Evolutionary conservation across 2,329 filamentous ascomycete genomes (phyloP).

Genomic region (Aquanectria penicillioides): DNA sequence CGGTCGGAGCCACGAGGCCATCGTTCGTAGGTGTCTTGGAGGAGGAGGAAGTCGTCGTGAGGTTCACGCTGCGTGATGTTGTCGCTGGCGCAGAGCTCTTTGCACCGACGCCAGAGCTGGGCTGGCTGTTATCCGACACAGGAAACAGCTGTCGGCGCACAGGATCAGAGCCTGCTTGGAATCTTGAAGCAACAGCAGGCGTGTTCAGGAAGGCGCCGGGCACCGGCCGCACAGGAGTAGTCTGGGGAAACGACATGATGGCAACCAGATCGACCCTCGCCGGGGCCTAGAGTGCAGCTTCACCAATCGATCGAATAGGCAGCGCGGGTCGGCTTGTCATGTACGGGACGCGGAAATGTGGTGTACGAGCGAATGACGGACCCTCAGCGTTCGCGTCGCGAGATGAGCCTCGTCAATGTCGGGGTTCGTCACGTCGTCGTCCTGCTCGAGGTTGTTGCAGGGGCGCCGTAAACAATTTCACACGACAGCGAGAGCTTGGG

Average conservation of each 20-base stretch:
- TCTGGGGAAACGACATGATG: slow-evolving; percentile 64
- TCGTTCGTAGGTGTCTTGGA: slow-evolving; percentile 37
- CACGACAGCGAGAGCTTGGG: slow-evolving; percentile 45
- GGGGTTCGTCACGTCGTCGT: slow-evolving; percentile 36
- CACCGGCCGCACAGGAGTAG: slow-evolving; percentile 76
- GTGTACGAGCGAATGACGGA: slow-evolving; percentile 19
- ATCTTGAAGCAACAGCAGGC: slow-evolving; percentile 68
- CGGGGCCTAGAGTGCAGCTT: slow-evolving; percentile 41
- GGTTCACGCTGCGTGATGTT: slow-evolving; percentile 32
- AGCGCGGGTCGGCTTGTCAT: slow-evolving; percentile 42
- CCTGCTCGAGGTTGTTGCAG: slow-evolving; percentile 30
- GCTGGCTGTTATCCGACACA: slow-evolving; percentile 39
- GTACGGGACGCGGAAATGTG: slow-evolving; percentile 35
- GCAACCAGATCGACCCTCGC: slow-evolving; percentile 41
- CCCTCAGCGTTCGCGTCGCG: slow-evolving; percentile 25
- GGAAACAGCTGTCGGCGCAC: slow-evolving; percentile 64
- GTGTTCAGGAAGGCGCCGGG: slow-evolving; percentile 83
- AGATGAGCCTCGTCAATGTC: slow-evolving; percentile 19
- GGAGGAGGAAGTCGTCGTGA: slow-evolving; percentile 36
- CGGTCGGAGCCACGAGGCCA: slow-evolving; percentile 44
- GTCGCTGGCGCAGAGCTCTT: slow-evolving; percentile 33
- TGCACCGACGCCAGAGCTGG: slow-evolving; percentile 16
- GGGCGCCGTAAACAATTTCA: slow-evolving; percentile 44
- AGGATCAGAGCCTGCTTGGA: slow-evolving; percentile 55
- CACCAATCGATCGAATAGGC: slow-evolving; percentile 42